Evolutionary conservation across 768 basidiomycete species (phyloP).

Genomic region (Leccinum variicolor): DNA sequence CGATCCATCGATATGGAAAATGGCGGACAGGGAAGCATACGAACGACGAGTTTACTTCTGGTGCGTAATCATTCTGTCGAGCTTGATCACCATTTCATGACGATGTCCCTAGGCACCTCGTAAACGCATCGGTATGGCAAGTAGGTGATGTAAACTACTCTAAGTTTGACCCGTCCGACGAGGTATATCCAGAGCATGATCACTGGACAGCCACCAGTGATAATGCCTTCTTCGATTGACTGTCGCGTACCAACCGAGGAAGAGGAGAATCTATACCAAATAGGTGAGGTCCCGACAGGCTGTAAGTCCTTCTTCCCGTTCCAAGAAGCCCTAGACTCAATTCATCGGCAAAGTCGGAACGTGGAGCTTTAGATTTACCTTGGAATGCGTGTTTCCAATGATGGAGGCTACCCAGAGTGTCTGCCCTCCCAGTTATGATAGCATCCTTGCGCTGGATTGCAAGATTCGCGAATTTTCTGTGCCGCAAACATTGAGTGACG

Average conservation of each 20-base stretch:
- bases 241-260: conserved; percentile 44
- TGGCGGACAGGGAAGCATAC: conserved; percentile 48
- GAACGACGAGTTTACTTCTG: conserved; percentile 55
- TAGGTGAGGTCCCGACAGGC: conserved; percentile 41
- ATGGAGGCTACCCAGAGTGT: conserved; percentile 39
- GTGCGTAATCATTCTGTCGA: conserved; percentile 13
- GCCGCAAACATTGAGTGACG: conserved; percentile 16
- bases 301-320: conserved; percentile 35
- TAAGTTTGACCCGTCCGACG: background rate
- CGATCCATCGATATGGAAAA: conserved; percentile 50
- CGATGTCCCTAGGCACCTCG: conserved; percentile 32
- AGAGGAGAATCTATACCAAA: conserved; percentile 43
- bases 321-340: background rate
- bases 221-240: conserved; percentile 42
- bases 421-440: conserved; percentile 44
- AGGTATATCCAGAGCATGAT: conserved; percentile 34
- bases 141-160: conserved; percentile 1
- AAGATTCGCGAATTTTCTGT: conserved; percentile 42
- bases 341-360: conserved; percentile 37
- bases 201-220: conserved; percentile 47
- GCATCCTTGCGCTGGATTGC: conserved; percentile 46
- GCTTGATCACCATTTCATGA: background rate
- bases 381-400: conserved; percentile 42
- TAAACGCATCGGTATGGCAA: conserved; percentile 48
- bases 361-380: conserved; percentile 43